Evolutionary conservation across 2,329 filamentous ascomycete species (phyloP).

Genomic region (Aureobasidium zeae): DNA sequence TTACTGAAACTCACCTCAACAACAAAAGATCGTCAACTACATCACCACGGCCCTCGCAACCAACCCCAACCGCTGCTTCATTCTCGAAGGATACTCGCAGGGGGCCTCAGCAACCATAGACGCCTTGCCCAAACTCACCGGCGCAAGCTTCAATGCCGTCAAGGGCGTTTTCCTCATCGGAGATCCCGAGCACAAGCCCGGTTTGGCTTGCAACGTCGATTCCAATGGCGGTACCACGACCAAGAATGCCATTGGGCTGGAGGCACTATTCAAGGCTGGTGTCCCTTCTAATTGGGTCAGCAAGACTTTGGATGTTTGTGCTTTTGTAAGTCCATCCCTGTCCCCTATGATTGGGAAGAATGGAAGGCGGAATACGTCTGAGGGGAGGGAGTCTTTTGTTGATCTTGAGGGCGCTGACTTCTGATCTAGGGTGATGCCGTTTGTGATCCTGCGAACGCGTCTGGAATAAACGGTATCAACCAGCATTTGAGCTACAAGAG

Average conservation of each 20-base stretch:
- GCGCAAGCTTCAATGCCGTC: conserved; percentile 27
- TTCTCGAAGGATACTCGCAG: conserved; percentile 32
- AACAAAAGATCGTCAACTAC: conserved; percentile 26
- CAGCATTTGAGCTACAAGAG: conserved; percentile 26
- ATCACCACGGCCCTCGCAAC: conserved; percentile 23
- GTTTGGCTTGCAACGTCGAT: conserved; percentile 30
- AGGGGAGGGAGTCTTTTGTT: neutral
- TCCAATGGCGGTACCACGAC: conserved; percentile 29
- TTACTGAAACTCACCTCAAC: too few species aligned
- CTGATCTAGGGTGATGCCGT: conserved; percentile 30
- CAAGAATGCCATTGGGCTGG: conserved; percentile 25
- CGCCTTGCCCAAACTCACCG: conserved; percentile 27
- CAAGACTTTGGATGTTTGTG: conserved; percentile 33
- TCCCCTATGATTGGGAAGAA: too few species aligned
- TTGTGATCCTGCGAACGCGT: conserved; percentile 29
- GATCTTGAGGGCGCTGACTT: too few species aligned
- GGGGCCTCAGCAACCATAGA: conserved; percentile 31
- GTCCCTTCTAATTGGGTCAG: conserved; percentile 28
- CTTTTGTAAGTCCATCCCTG: conserved; percentile 22
- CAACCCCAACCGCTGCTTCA: conserved; percentile 28
- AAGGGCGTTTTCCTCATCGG: conserved; percentile 32
- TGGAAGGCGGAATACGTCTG: neutral
- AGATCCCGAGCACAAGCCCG: conserved; percentile 27
- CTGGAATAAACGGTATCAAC: conserved; percentile 26
- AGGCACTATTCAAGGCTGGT: conserved; percentile 5